Evolutionary conservation across 1,284 basidiomycete genomes (phyloP).

Genomic region (Leccinum colubrinum): DNA sequence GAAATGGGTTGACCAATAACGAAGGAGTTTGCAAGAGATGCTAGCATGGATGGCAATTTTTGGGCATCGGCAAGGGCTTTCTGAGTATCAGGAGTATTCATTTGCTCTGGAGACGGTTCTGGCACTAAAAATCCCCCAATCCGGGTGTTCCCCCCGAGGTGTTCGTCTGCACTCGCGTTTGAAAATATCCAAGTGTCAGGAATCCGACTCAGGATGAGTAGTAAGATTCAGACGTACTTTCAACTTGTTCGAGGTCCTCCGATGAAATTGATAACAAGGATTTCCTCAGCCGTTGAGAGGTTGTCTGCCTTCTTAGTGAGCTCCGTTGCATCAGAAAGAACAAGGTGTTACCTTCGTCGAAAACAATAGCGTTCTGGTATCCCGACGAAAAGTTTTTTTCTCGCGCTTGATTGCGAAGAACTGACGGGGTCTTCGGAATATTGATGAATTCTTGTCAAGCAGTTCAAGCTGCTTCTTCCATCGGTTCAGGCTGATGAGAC

Average conservation of each 20-base stretch:
- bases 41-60: background rate
- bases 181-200: background rate
- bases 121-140: background rate
- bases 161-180: slow-evolving; percentile 1
- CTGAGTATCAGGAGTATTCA: background rate
- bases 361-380: background rate
- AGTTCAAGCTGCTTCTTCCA: slow-evolving; percentile 6
- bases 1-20: background rate
- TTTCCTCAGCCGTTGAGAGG: slow-evolving; percentile 13
- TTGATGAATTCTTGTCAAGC: background rate
- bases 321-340: background rate
- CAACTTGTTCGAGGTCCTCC: background rate
- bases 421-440: background rate
- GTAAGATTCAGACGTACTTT: slow-evolving; percentile 5
- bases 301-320: slow-evolving; percentile 9
- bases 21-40: background rate
- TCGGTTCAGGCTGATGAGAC: background rate
- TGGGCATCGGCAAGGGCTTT: background rate
- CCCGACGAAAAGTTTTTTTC: background rate
- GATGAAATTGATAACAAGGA: slow-evolving; percentile 3
- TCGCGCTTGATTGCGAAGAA: background rate
- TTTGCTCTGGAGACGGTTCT: background rate
- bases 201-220: too few relatives aligned
- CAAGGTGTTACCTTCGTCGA: slow-evolving; percentile 4
- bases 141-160: background rate